Evolutionary conservation across 163 green algal species (phyloP).

Genomic region (Chlorella variabilis): DNA sequence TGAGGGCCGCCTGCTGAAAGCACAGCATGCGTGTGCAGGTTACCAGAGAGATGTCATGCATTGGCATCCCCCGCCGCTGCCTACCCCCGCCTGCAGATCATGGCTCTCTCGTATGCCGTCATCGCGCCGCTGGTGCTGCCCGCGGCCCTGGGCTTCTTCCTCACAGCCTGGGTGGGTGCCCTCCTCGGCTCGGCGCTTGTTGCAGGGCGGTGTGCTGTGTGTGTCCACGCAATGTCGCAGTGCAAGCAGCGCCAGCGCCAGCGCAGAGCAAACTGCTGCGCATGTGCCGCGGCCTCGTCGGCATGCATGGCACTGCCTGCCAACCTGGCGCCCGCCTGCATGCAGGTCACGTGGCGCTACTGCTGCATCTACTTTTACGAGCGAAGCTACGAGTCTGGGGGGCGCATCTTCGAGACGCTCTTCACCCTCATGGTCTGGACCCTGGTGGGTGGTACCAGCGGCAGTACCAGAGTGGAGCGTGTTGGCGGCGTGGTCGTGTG

Average conservation of each 20-base stretch:
- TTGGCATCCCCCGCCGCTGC: too few species aligned
- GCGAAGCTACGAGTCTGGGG: constrained; percentile 22
- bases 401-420: constrained; percentile 1
- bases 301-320: not conserved
- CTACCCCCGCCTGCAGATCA: constrained; percentile 6
- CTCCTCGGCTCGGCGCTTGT: not conserved
- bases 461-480: not conserved
- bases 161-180: constrained; percentile 22
- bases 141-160: constrained; percentile 8
- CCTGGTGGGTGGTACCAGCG: not conserved
- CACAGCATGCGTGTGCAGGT: too few species aligned
- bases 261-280: too few species aligned
- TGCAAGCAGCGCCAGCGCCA: not conserved
- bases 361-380: constrained; percentile 30
- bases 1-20: not conserved
- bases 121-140: constrained; percentile 26
- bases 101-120: constrained; percentile 13
- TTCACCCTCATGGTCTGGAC: constrained; percentile 8
- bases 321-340: not conserved
- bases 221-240: not conserved
- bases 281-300: too few species aligned
- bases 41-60: too few species aligned
- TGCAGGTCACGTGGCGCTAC: constrained; percentile 26
- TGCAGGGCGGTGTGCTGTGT: not conserved
- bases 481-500: not conserved